Conservation (phyloP, 306 rosid species). For the Carpinus viminea region DNA sequence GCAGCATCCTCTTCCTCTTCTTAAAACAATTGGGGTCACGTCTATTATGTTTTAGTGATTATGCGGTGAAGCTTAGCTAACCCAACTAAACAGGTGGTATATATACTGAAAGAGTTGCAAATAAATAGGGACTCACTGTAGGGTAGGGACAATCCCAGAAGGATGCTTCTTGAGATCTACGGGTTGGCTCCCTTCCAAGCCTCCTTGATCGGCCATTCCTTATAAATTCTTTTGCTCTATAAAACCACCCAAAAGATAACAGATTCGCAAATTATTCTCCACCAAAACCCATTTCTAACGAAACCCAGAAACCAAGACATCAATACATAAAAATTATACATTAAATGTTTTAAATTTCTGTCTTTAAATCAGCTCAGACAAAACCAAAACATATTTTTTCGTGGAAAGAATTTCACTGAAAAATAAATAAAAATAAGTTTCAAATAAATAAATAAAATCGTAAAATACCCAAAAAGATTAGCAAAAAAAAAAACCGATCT, state of each 20-base stretch:
- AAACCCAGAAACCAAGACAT: neutral
- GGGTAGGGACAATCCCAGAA: constrained; percentile 94
- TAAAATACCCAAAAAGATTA: neutral
- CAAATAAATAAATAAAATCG: neutral
- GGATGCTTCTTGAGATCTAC: constrained; percentile 84
- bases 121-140: constrained; percentile 72
- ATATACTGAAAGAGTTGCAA: neutral
- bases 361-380: neutral
- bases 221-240: neutral
- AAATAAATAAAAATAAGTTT: neutral
- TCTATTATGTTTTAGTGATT: neutral
- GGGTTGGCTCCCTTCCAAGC: constrained; percentile 78
- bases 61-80: neutral
- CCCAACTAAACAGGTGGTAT: constrained; percentile 7
- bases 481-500: neutral
- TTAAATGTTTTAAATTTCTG: neutral
- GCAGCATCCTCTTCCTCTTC: neutral
- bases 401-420: neutral
- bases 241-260: neutral
- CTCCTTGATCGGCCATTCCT: constrained; percentile 79
- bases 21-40: neutral
- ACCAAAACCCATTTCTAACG: neutral
- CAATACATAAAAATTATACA: neutral
- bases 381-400: neutral
- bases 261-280: neutral